These are phyloP conservation scores for Aspergillus calidoustus DNA, from an alignment of 2,329 filamentous ascomycete genomes.

Conservation along the genomic window DNA sequence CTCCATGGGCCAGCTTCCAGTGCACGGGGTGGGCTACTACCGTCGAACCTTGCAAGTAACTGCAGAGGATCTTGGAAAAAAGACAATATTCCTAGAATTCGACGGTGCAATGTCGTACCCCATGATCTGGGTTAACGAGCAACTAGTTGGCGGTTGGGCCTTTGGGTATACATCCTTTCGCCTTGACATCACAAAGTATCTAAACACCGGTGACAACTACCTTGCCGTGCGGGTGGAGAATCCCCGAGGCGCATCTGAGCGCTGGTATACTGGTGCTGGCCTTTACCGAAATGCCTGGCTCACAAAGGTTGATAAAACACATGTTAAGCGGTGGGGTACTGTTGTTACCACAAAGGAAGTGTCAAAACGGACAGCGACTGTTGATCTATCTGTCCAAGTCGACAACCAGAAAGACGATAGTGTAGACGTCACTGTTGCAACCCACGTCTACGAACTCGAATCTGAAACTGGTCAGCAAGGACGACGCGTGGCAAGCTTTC, in stretches of 20 bases:
- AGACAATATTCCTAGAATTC: conserved; percentile 4
- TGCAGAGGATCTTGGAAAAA: not conserved
- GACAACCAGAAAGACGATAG: not conserved
- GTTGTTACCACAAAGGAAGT: conserved; percentile 1
- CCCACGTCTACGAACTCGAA: not conserved
- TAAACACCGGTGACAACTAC: conserved; percentile 1
- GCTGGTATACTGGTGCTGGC: conserved; percentile 14
- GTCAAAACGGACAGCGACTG: not conserved
- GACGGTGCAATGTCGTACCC: conserved; percentile 12
- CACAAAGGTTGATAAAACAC: conserved; percentile 2
- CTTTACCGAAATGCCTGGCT: conserved; percentile 16
- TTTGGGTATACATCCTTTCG: conserved; percentile 11
- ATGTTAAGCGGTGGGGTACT: conserved; percentile 10
- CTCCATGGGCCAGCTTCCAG: conserved; percentile 2
- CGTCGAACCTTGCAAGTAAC: not conserved
- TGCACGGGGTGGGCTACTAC: conserved; percentile 13
- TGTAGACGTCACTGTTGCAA: not conserved
- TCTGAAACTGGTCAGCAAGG: not conserved
- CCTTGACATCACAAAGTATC: conserved; percentile 6
- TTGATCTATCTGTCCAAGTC: not conserved
- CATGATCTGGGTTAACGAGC: conserved; percentile 13
- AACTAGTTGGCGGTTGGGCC: conserved; percentile 11
- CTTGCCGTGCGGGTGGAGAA: conserved; percentile 14
- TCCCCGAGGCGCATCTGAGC: not conserved
- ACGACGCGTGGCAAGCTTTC: not conserved